Evolutionary conservation across 176 grass and related monocot genomes (phyloP), one percentile per base, ranked within the genome.

Genomic region (Triticum monococcum): DNA sequence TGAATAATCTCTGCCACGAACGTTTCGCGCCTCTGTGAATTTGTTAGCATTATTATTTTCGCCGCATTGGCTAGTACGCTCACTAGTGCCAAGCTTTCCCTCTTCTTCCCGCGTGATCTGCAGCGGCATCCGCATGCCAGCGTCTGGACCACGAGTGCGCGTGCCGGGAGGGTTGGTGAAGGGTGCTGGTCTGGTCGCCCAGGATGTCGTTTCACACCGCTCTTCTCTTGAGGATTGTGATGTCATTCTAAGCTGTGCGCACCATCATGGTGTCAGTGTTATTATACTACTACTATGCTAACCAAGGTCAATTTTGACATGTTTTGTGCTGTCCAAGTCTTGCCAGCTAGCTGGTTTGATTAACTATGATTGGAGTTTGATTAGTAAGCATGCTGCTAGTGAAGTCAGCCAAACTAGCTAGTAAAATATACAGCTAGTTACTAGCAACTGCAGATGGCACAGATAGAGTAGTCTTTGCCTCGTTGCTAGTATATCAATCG

Each of bases 251-350:
- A 45, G 69, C 75, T 48, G 12, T 48, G 45, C 45, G 82, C 84
- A 74, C 9, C 30, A 17, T 61, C 36, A 37, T 24, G 13, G 78
- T 31, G 33, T 77, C 25, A 5, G n/a, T 40, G 5, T 20, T 18
- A 43, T 16, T 37, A 23, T 72, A 13, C 9, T 18, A 16, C 16
- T 50, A 5, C 10, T 16, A 17, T 52, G 5, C 16, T 0, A 41
- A 68, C 2, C 33, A 14, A 86, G 46, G 88, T 83, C 84, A 90
- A 83, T 57, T 52, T 78, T 86, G 64, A 83, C 54, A 41, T 86
- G 50, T 26, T 79, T 63, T 80, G 83, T 75, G 7, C 3, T 36
- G 36, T 3, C 74, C 30, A 73, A 28, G 26, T 68, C 61, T 77
- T 30, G 28, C 28, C 28, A 30, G 28, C 28, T 30, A 30, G 2